phyloP scores from a whole-genome alignment of 495 filamentous ascomycete genomes.

The Penicillium desertorum region DNA sequence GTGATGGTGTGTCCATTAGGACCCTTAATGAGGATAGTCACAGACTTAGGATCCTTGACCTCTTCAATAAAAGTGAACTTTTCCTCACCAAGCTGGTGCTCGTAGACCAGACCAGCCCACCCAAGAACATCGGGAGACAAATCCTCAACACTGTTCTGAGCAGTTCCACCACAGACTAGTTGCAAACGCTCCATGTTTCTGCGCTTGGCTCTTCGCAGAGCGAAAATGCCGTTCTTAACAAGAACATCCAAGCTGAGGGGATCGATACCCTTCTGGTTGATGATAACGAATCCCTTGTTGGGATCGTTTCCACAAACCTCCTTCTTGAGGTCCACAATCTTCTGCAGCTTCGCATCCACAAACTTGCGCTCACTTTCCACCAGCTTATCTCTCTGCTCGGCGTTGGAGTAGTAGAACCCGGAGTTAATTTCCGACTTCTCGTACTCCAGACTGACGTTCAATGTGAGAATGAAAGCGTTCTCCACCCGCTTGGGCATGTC shows the following conservation, averaged over 20 bases:
- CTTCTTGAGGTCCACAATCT: constrained; percentile 98
- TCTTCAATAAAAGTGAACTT: constrained; percentile 99
- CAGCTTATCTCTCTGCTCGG: constrained; percentile 93
- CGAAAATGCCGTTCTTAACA: constrained; percentile 96
- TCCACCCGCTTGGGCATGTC: constrained; percentile 97
- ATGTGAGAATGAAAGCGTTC: constrained; percentile 90
- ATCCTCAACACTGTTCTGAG: constrained; percentile 96
- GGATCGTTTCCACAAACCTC: constrained; percentile 91
- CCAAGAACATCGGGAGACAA: constrained; percentile 84
- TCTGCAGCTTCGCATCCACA: constrained; percentile 93
- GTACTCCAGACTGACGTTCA: constrained; percentile 97
- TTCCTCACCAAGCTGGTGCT: constrained; percentile 96
- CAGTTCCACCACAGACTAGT: constrained; percentile 84
- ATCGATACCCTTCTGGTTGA: constrained; percentile 99
- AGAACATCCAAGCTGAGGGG: constrained; percentile 91
- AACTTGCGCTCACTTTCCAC: constrained; percentile 96
- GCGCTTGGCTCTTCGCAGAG: constrained; percentile 89
- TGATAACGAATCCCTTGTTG: constrained; percentile 95
- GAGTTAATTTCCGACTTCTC: constrained; percentile 99
- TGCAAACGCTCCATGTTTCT: constrained; percentile 99
- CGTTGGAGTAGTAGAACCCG: constrained; percentile 96
- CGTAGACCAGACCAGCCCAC: constrained; percentile 95
- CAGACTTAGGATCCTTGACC: constrained; percentile 97
- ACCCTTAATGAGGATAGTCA: constrained; percentile 97
- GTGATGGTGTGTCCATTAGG: constrained; percentile 95